phyloP scores from a whole-genome alignment of 352 stramenopile species.

The Labyrinthula sp. region DNA sequence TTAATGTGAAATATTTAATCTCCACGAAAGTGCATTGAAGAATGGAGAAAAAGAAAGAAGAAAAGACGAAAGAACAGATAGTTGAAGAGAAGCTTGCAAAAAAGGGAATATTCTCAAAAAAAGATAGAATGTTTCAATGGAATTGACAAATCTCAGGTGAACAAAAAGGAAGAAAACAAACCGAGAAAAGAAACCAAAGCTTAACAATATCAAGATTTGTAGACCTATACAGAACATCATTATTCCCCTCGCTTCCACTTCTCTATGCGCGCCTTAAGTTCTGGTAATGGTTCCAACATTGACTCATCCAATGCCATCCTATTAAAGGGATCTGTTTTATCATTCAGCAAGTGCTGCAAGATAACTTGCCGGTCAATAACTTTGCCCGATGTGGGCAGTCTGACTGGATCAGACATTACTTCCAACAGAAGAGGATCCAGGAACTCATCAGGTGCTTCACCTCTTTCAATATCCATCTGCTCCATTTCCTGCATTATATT shows the following conservation, averaged over 20 bases:
- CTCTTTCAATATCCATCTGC: slow-evolving; percentile 27
- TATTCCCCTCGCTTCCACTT: slow-evolving; percentile 7
- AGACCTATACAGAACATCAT: too few species aligned
- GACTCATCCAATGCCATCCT: slow-evolving; percentile 39
- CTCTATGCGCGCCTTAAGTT: slow-evolving; percentile 31
- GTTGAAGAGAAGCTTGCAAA: too few species aligned
- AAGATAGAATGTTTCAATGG: too few species aligned
- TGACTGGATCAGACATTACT: slow-evolving; percentile 56
- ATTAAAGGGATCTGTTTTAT: slow-evolving; percentile 54
- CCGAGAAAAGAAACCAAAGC: too few species aligned
- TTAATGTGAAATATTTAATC: too few species aligned
- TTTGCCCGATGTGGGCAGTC: slow-evolving; percentile 47
- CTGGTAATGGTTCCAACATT: slow-evolving; percentile 26
- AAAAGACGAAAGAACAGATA: too few species aligned
- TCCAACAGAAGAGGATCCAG: slow-evolving; percentile 56
- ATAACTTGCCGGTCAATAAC: slow-evolving; percentile 53
- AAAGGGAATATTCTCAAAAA: too few species aligned
- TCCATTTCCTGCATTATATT: not conserved
- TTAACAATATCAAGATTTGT: too few species aligned
- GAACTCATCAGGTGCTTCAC: slow-evolving; percentile 53
- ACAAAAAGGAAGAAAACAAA: too few species aligned
- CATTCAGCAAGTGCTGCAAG: slow-evolving; percentile 47
- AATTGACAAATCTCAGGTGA: too few species aligned
- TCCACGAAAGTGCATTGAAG: too few species aligned
- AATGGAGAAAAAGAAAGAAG: too few species aligned